Evolutionary conservation across 768 basidiomycete genomes (phyloP).

Genomic region (Pleurotus pulmonarius): DNA sequence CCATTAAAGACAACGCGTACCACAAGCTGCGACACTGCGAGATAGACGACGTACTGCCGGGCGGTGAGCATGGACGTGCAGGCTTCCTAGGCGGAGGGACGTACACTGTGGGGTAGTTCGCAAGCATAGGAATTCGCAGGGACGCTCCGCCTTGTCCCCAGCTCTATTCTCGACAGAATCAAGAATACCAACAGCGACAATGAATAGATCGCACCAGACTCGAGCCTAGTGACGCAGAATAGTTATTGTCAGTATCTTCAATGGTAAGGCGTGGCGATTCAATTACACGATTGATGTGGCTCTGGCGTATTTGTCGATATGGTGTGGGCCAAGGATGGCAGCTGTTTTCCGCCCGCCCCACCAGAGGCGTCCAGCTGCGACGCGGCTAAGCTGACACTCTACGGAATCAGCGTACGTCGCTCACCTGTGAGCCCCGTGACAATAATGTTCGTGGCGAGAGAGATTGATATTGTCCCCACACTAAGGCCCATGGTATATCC

Average conservation of each 20-base stretch:
- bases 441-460: conserved; percentile 2
- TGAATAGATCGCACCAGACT: neutral
- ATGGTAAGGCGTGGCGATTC: neutral
- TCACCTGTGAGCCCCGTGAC: conserved; percentile 2
- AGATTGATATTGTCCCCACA: conserved; percentile 2
- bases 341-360: neutral
- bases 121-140: conserved; percentile 1
- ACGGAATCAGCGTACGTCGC: neutral
- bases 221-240: neutral
- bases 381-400: neutral
- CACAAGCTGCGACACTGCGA: conserved; percentile 3
- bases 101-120: neutral
- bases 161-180: neutral
- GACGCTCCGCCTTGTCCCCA: neutral
- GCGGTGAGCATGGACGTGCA: neutral
- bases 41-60: neutral
- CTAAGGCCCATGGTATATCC: conserved; percentile 6
- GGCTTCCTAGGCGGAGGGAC: neutral
- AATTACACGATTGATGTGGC: conserved; percentile 1
- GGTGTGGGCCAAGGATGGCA: neutral
- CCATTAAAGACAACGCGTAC: neutral
- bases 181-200: conserved; percentile 1
- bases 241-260: neutral
- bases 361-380: conserved; percentile 3
- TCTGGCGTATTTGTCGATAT: neutral